Conservation (phyloP, 139 green algal species). For the Chlamydomonas applanata region DNA sequence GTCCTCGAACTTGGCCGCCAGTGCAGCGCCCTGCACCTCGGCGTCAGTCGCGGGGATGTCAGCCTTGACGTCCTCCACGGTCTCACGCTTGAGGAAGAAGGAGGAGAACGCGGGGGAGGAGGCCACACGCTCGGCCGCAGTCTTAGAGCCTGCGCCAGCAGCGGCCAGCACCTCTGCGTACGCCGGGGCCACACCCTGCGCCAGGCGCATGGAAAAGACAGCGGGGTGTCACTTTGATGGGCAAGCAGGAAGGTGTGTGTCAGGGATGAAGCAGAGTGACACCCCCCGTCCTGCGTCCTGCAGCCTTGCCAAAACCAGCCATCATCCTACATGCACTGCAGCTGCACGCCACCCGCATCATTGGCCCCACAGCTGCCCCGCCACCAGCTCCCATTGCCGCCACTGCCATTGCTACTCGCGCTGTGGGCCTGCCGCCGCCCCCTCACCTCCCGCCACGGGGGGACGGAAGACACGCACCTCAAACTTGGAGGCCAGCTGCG, state of each 20-base stretch:
- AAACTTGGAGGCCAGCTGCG: constrained; percentile 56
- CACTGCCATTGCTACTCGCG: too few relatives aligned
- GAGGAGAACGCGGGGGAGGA: constrained; percentile 33
- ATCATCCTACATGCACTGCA: too few relatives aligned
- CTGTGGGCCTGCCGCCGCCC: too few relatives aligned
- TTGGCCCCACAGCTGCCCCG: too few relatives aligned
- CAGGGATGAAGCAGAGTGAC: too few relatives aligned
- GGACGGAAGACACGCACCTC: too few relatives aligned
- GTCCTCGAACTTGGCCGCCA: constrained; percentile 51
- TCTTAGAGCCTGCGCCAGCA: constrained; percentile 35
- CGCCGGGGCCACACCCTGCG: constrained; percentile 37
- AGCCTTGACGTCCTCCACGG: constrained; percentile 27
- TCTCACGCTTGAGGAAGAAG: constrained; percentile 52
- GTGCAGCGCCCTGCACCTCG: constrained; percentile 23
- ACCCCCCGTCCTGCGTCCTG: too few relatives aligned
- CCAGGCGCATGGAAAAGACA: too few relatives aligned
- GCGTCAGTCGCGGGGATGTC: constrained; percentile 31
- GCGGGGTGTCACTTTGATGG: not conserved
- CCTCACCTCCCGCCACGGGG: too few relatives aligned
- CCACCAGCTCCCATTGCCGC: too few relatives aligned
- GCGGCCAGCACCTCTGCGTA: constrained; percentile 48
- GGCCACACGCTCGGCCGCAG: constrained; percentile 45
- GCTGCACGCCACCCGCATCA: too few relatives aligned
- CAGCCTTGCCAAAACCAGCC: too few relatives aligned
- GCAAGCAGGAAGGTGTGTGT: not conserved